A percentile compares a stretch with the other conserved stretches of the same genome.
Conservation (phyloP, 176 grass and related monocot species). For the Ensete glaucum region DNA sequence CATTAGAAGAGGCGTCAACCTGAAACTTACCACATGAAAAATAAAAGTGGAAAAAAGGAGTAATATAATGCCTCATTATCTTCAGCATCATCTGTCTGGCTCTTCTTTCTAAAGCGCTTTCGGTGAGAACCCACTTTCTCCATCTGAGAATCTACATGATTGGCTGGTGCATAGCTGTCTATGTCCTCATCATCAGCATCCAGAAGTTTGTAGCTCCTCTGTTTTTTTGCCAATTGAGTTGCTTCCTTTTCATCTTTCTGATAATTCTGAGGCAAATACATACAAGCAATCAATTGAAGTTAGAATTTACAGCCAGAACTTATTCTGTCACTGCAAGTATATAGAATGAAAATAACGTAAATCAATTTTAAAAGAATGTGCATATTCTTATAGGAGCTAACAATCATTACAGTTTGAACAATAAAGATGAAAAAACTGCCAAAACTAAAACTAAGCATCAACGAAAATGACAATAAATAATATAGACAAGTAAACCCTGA, state of each 20-base stretch:
- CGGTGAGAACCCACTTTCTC: constrained; percentile 25
- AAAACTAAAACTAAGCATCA: no score
- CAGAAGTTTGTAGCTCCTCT: constrained; percentile 69
- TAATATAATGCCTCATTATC: constrained; percentile 39
- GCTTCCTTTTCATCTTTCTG: constrained; percentile 71
- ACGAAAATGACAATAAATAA: no score
- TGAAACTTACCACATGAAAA: constrained; percentile 18
- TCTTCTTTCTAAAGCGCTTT: constrained; percentile 76
- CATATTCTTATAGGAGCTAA: background rate
- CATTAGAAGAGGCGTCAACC: background rate
- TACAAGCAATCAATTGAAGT: constrained; percentile 16
- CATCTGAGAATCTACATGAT: constrained; percentile 14
- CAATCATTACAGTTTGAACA: no score
- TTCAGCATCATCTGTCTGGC: constrained; percentile 34
- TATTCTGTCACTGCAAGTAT: background rate
- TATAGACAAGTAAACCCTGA: no score
- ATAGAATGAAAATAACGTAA: background rate
- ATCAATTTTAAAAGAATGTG: background rate
- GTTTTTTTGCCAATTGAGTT: constrained; percentile 53
- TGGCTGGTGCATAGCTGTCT: constrained; percentile 21
- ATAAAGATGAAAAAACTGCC: no score
- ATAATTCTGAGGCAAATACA: constrained; percentile 43
- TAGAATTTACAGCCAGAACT: background rate
- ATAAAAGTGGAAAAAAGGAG: background rate
- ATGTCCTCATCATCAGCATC: constrained; percentile 44